These are phyloP conservation scores for Amylostereum areolatum DNA, from an alignment of 1,284 basidiomycete species.

Conservation along the genomic window DNA sequence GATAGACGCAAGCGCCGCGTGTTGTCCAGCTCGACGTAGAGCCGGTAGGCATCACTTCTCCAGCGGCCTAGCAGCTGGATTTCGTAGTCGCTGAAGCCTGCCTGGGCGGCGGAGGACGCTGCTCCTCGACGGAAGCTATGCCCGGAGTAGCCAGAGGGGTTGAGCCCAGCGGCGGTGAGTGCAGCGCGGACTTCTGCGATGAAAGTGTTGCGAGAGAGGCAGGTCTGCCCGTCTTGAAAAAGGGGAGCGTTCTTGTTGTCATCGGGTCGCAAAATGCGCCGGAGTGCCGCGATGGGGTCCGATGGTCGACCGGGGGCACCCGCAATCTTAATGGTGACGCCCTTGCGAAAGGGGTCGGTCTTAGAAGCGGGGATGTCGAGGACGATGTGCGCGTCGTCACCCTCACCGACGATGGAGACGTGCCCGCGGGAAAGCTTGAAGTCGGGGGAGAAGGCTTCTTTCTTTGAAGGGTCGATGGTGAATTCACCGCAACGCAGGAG, in stretches of 20 bases:
- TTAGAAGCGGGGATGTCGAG: background rate
- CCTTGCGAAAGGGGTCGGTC: background rate
- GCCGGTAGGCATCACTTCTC: too few relatives aligned
- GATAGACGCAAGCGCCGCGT: too few relatives aligned
- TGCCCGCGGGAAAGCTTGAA: background rate
- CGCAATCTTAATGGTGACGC: background rate
- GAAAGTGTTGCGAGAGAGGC: background rate
- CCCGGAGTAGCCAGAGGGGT: background rate
- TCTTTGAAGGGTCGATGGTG: background rate
- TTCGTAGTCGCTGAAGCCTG: too few relatives aligned
- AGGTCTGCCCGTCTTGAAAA: background rate
- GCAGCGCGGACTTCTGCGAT: background rate
- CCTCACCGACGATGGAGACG: background rate
- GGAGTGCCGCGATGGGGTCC: background rate
- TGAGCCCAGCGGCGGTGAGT: background rate
- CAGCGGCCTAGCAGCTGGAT: too few relatives aligned
- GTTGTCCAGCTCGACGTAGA: too few relatives aligned
- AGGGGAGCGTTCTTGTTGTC: background rate
- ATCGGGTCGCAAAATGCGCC: background rate
- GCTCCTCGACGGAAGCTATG: background rate
- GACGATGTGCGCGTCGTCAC: background rate
- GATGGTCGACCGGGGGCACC: background rate
- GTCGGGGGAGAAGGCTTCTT: background rate
- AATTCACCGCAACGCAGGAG: background rate
- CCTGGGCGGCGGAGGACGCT: background rate